These are phyloP conservation scores for Entelexis sorbosivorans DNA, from an alignment of 1,139 yeast genomes.

Conservation along the genomic window DNA sequence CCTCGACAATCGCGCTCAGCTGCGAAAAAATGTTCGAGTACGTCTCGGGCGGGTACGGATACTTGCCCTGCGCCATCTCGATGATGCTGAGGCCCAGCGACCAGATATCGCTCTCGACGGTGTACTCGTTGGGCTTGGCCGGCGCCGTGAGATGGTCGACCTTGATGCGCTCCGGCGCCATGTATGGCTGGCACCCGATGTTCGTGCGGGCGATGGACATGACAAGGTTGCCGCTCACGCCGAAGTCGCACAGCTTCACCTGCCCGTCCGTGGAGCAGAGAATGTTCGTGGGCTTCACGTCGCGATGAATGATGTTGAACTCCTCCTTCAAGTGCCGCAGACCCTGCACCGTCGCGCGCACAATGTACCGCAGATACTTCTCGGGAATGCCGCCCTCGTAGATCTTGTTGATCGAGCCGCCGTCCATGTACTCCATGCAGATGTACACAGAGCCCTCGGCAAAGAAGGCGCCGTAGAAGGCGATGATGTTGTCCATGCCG, in stretches of 20 bases:
- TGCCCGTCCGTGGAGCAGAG: conserved; percentile 68
- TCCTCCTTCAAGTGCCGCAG: conserved; percentile 72
- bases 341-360: conserved; percentile 74
- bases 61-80: conserved; percentile 81
- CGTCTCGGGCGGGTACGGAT: conserved; percentile 94
- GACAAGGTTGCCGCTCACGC: conserved; percentile 89
- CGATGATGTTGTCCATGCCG: conserved; percentile 80
- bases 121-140: conserved; percentile 42
- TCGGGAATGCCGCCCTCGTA: conserved; percentile 74
- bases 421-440: conserved; percentile 98
- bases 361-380: conserved; percentile 66
- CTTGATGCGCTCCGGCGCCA: conserved; percentile 97
- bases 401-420: conserved; percentile 83
- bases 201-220: conserved; percentile 93
- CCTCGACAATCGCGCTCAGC: conserved; percentile 90
- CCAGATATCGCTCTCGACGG: conserved; percentile 96
- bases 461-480: conserved; percentile 92
- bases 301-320: conserved; percentile 91
- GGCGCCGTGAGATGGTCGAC: conserved; percentile 35
- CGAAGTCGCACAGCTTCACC: conserved; percentile 90
- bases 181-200: conserved; percentile 95
- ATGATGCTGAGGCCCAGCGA: conserved; percentile 79
- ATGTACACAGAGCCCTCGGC: conserved; percentile 96
- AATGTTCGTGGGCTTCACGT: conserved; percentile 93
- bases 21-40: conserved; percentile 84